A percentile compares a stretch with the other conserved stretches of the same genome.
These are phyloP conservation scores for Auriculariales sp. DNA, from an alignment of 768 basidiomycete genomes.

Conservation along the genomic window DNA sequence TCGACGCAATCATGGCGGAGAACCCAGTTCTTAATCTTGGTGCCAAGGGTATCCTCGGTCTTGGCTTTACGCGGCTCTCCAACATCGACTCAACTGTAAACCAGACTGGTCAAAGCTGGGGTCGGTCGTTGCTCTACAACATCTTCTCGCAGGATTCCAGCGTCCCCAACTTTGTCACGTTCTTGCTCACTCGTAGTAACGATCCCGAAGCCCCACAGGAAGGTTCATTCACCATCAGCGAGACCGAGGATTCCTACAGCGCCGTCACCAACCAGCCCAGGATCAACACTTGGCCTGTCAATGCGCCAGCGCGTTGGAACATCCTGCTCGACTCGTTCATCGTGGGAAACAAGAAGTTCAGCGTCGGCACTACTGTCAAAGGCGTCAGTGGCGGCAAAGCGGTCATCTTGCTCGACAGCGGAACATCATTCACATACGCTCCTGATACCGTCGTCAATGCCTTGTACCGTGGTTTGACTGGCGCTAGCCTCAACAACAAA, in stretches of 20 bases:
- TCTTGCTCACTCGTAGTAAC: constrained; percentile 49
- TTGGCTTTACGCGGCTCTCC: constrained; percentile 69
- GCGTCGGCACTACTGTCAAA: constrained; percentile 38
- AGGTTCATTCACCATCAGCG: constrained; percentile 64
- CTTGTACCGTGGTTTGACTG: constrained; percentile 53
- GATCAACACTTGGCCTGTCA: constrained; percentile 62
- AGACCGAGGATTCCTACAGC: constrained; percentile 48
- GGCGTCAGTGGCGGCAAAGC: constrained; percentile 55
- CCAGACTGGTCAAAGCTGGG: constrained; percentile 35
- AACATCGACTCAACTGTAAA: constrained; percentile 50
- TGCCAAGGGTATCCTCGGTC: constrained; percentile 55
- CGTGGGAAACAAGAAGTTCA: constrained; percentile 34
- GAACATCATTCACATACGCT: constrained; percentile 74
- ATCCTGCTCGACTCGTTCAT: constrained; percentile 62
- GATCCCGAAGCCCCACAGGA: constrained; percentile 38
- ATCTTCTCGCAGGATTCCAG: constrained; percentile 51
- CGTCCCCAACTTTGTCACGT: constrained; percentile 70
- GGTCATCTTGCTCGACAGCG: constrained; percentile 65
- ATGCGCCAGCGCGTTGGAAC: constrained; percentile 55
- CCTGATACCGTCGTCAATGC: constrained; percentile 47
- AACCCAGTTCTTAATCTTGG: constrained; percentile 66
- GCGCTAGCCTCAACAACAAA: constrained; percentile 38
- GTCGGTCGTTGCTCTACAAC: constrained; percentile 62
- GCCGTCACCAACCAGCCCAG: constrained; percentile 38
- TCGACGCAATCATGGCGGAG: constrained; percentile 46